Base-by-base conservation (phyloP, 345 rosid species). In the Viola odorata region DNA sequence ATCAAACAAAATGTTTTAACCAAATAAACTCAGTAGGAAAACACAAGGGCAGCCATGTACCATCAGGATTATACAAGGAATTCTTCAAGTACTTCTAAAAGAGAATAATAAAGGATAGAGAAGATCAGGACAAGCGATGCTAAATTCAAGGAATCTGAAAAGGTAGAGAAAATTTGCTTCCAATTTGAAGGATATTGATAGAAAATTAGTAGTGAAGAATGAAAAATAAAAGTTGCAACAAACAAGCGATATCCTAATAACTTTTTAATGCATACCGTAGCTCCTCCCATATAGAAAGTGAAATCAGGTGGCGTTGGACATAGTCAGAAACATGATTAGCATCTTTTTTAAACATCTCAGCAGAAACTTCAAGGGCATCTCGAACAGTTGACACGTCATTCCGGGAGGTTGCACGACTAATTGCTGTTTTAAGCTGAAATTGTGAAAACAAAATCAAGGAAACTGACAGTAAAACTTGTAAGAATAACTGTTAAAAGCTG, bases 341-440 rank as follows among this genome's bases (percentile, higher is more conserved):
- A 61, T 94, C 99, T 81, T 81, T 94, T 84, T 85, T 91, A 64
- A 75, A 86, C 92, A 94, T 91, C 75, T 86, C 97, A 66, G 99
- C 96, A 61, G 99, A 94, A 55, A 94, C 97, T 84, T 86, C 99
- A 69, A 94, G 91, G 66, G 95, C 99, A 62, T 91, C 96, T 73
- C 82, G 85, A 69, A 94, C 75, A 45, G 99, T 94, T n/a, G 82
- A 66, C 50, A 91, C 65, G 79, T 94, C 99, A 66, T 91, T 88
- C 63, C 97, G 75, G 71, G 97, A 85, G 55, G 90, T 91, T 67
- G 97, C 99, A 51, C 95, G 97, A 60, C 83, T 67, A 55, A 94
- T 85, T 41, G 99, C 97, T 68, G 92, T 94, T 79, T 94, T 94
- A 65, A 91, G 92, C 99, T 94, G 87, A 71, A 78, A 69, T 47